Base-by-base conservation (phyloP, 768 basidiomycete species). In the Mycena latifolia region DNA sequence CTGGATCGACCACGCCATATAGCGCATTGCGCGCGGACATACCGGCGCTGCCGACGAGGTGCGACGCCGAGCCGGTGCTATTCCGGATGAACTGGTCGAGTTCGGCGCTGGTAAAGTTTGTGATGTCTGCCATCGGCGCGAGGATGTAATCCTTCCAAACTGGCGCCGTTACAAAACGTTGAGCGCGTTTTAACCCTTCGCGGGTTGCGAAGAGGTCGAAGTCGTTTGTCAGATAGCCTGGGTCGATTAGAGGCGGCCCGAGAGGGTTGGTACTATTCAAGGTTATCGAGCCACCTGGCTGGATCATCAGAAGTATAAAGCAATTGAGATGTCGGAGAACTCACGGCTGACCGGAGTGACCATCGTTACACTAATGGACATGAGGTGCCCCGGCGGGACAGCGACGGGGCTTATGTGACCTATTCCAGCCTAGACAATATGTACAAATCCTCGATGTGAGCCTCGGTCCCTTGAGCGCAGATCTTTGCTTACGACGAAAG, bases 261-360 rank as follows among this genome's bases (percentile, higher is more conserved):
- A n/a, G n/a, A n/a, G n/a, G 77, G 46, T 79, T 63, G 51, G 59
- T 66, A 24, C 72, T 70, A 33, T 72, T 74, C 25, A 79, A 55
- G 9, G 68, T 72, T 24, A 76, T 59, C 6, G 72, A 68, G 20
- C 77, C 77, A 46, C 72, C 76, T 28, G n/a, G n/a, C 48, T 28
- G 10, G 20, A n/a, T 11, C 24, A 11, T 46, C 24, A 57, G 18
- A 33, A 0, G 52, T 15, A 46, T 17, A 20, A 47, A n/a, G 43
- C 43, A 11, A 24, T 24, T 24, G n/a, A 14, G 0, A n/a, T 2
- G 4, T 3, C 15, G 15, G n/a, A 25, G 41, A 10, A n/a, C 41
- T 20, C 20, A 43, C 41, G 41, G 18, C 41, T 43, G 41, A 43
- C 3, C 5, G 41, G 41, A n/a, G 41, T n/a, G 20, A 43, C 41